Evolutionary conservation across 805 yeast genomes (phyloP), one percentile per base, ranked within the genome.

Genomic region (Schizosaccharomyces lindneri): DNA sequence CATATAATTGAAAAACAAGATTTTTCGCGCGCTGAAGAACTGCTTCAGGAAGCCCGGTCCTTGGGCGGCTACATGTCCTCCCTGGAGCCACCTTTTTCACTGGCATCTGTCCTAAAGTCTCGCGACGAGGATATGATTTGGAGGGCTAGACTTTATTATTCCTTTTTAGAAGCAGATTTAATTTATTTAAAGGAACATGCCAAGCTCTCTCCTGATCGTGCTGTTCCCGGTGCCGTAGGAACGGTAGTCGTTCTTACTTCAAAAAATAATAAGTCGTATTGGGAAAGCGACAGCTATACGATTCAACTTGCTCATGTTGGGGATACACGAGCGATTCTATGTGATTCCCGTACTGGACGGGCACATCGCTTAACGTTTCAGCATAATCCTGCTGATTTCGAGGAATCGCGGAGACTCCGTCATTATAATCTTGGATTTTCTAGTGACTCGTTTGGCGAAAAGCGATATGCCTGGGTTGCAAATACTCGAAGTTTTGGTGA

Each of bases 401-500:
- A 80, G 11, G 98, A 93, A 71, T 78, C 85, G 1, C 74, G 79
- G 61, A 74, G 98, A 63, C 73, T 93, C 55, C 76, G 84, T 32
- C 78, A 79, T 64, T 84, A 76, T 66, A 75, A 82, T 24, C 76
- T 84, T 5, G 81, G 81, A 48, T 75, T 83, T 63, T 79, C 84
- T 68, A 81, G 85, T 5, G 97, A 90, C 70, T 84, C 96, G 2
- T 90, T 89, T 74, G 98, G 98, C 5, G 95, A 88, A 68, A 87
- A 85, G 68, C 70, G 97, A 63, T 89, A 83, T 67, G 79, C 85
- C 46, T 78, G 81, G 65, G 83, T 82, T 68, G 95, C 97, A 27
- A 93, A 93, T 68, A 93, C 98, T 1, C 77, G 98, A 65, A 78
- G 96, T 0, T 93, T 93, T 76, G 98, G 98, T 51, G 98, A 93